A percentile compares a stretch with the other conserved stretches of the same genome.
Evolutionary conservation across 75 land plant genomes (phyloP).

Genomic region (Pinus tabuliformis): DNA sequence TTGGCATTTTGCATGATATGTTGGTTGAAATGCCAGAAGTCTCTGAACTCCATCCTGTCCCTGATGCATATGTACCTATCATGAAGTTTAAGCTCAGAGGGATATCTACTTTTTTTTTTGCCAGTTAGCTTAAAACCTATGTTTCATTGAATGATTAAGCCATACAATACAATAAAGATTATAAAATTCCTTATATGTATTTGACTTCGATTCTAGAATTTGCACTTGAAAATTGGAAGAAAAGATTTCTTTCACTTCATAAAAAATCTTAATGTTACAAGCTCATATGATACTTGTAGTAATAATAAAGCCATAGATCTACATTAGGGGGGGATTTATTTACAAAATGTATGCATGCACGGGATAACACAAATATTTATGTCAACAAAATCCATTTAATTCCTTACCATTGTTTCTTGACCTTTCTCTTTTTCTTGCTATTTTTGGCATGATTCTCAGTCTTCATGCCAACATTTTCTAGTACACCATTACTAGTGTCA

Average conservation of each 20-base stretch:
- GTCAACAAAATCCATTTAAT: too few relatives aligned
- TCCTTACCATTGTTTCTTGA: too few relatives aligned
- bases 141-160: not conserved
- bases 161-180: not conserved
- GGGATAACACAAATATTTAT: too few relatives aligned
- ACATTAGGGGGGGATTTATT: not conserved
- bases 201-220: not conserved
- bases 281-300: not conserved
- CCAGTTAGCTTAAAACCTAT: not conserved
- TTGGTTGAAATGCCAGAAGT: conserved; percentile 32
- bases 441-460: too few relatives aligned
- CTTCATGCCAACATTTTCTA: too few relatives aligned
- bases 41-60: conserved; percentile 49
- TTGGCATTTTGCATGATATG: conserved; percentile 32
- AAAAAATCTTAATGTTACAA: conserved; percentile 5
- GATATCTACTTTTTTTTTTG: conserved; percentile 18
- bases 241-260: conserved; percentile 5
- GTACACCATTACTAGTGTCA: too few relatives aligned
- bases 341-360: too few relatives aligned
- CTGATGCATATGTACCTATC: conserved; percentile 53
- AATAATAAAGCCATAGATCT: not conserved
- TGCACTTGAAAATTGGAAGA: not conserved
- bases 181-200: not conserved
- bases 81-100: conserved; percentile 47
- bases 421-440: too few relatives aligned